Percentiles rank a stretch among this genome's conserved stretches.
These are phyloP conservation scores for Sporobolomyces phaffii DNA, from an alignment of 768 basidiomycete species.

Conservation along the genomic window DNA sequence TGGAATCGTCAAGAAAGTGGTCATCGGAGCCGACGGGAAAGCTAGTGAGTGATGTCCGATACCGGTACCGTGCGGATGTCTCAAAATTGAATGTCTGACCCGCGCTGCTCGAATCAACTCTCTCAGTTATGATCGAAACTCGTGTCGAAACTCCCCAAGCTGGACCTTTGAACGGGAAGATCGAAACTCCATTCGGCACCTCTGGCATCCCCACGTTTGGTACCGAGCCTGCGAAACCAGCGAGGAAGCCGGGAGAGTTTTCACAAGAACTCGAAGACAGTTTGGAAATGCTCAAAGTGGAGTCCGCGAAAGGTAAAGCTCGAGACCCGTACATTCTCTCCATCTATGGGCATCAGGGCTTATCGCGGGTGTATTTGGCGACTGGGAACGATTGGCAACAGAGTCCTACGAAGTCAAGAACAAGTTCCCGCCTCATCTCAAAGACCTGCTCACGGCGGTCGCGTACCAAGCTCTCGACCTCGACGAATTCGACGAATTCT, in stretches of 20 bases:
- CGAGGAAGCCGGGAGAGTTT: conserved; percentile 52
- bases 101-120: neutral
- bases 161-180: neutral
- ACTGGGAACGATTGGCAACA: conserved; percentile 48
- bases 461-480: conserved; percentile 71
- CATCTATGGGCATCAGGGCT: neutral
- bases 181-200: conserved; percentile 4
- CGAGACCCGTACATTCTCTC: conserved; percentile 11
- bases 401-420: conserved; percentile 74
- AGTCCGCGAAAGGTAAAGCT: conserved; percentile 41
- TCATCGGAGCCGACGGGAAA: conserved; percentile 21
- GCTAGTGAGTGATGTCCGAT: conserved; percentile 11
- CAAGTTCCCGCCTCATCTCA: conserved; percentile 79
- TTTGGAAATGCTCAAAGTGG: conserved; percentile 58
- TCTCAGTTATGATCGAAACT: conserved; percentile 1
- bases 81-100: neutral
- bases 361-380: neutral
- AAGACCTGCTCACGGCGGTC: conserved; percentile 63
- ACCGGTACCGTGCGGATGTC: too few species aligned
- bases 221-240: conserved; percentile 6
- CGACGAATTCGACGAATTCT: conserved; percentile 87
- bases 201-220: neutral
- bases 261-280: conserved; percentile 62
- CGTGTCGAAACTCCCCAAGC: conserved; percentile 4
- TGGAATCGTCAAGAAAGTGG: conserved; percentile 28